Base-by-base conservation (phyloP, 768 basidiomycete genomes). In the Russula olivacea region DNA sequence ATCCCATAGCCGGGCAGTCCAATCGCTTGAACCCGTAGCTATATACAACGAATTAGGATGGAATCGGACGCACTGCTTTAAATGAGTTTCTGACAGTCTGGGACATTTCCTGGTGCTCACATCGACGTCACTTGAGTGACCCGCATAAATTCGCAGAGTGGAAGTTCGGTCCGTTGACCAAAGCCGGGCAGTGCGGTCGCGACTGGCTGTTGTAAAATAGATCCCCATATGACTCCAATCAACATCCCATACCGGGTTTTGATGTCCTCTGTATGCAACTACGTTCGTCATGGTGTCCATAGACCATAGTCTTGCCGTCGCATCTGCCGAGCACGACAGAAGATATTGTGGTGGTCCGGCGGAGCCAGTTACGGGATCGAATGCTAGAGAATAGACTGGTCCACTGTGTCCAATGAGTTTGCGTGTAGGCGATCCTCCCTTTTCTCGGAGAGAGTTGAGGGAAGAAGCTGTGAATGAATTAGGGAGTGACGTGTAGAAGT, bases 231-330 rank as follows among this genome's bases (percentile, higher is more conserved):
- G 96, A 70, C 92, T 95, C 97, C 97, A 99, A 72, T 98, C 89
- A 14, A 96, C 94, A 69, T 98, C 97, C 97, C 97, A 99, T 0
- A 99, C 87, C 0, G 97, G 94, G 73, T 97, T 95, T 71, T 95
- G 88, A 69, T 99, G 97, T 0, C 97, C 96, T 38, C 93, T 83
- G 72, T 94, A 99, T 7, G 89, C 94, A 21, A 94, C 94, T 11
- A 98, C 76, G 69, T 97, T 97, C 17, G 90, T 84, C 81, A 93
- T 85, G 0, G 96, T 97, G 66, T 98, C 93, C 74, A 98, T 77
- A 6, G 93, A 96, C 97, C 97, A 99, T 21, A 99, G 75, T 14
- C 97, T 85, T 48, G 87, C 77, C 0, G 96, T 95, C 1, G 90
- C 84, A 72, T 99, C 97, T 49, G 94, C 91, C 15, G 97, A 98